These are phyloP conservation scores for Jaltomata sinuosa DNA, from an alignment of 257 asterid genomes.

Conservation along the genomic window DNA sequence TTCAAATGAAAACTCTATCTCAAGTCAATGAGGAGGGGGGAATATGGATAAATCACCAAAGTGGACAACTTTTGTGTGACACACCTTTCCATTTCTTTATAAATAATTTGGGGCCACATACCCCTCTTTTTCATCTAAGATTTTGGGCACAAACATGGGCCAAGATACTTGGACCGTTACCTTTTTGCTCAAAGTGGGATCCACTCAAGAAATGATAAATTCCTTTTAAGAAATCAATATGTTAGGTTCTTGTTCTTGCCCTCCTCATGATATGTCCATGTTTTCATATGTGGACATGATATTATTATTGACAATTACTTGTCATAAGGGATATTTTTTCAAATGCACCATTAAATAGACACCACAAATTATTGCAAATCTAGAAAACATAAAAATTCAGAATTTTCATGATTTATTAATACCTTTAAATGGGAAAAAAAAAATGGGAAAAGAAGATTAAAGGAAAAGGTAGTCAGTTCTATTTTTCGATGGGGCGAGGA, in stretches of 20 bases:
- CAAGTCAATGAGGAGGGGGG: neutral
- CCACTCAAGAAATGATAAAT: neutral
- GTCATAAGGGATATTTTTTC: neutral
- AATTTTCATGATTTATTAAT: neutral
- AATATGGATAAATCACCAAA: constrained; percentile 2
- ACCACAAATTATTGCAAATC: neutral
- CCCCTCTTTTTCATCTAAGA: neutral
- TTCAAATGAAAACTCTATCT: neutral
- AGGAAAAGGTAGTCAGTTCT: too few relatives aligned
- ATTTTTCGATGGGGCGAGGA: too few relatives aligned
- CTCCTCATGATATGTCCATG: neutral
- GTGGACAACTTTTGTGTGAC: constrained; percentile 6
- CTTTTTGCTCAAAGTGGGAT: neutral
- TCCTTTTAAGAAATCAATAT: neutral
- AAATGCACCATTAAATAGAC: neutral
- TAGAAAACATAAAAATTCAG: too few relatives aligned
- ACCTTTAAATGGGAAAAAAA: neutral
- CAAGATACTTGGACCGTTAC: constrained; percentile 2
- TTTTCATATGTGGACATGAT: neutral
- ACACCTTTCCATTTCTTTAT: constrained; percentile 6
- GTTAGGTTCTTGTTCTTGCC: neutral
- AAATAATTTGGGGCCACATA: neutral
- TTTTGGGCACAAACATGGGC: constrained; percentile 4
- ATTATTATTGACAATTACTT: neutral
- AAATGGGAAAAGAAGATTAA: too few relatives aligned